phyloP scores from a whole-genome alignment of 805 yeast genomes.

The Cyberlindnera misumaiensis region DNA sequence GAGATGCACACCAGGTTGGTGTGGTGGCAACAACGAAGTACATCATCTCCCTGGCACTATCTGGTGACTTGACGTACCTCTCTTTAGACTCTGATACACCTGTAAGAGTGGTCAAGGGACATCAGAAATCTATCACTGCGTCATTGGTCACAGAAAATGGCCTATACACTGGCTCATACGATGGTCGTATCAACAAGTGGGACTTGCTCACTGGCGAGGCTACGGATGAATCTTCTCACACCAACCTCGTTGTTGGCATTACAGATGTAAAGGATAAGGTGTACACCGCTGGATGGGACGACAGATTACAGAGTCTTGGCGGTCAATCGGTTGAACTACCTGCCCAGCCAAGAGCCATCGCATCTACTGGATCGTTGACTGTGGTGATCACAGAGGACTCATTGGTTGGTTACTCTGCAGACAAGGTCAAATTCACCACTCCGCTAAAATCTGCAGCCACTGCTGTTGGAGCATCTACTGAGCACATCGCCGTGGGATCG shows the following conservation, averaged over 20 bases:
- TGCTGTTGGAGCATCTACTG: slow-evolving; percentile 38
- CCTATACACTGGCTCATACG: slow-evolving; percentile 67
- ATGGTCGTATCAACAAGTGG: slow-evolving; percentile 72
- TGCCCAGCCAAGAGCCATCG: slow-evolving; percentile 45
- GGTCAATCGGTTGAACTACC: slow-evolving; percentile 28
- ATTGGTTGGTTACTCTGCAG: slow-evolving; percentile 27
- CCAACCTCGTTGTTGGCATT: slow-evolving; percentile 58
- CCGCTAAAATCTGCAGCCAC: slow-evolving; percentile 35
- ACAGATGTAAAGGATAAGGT: slow-evolving; percentile 26
- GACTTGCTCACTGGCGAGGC: slow-evolving; percentile 31
- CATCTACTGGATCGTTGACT: slow-evolving; percentile 28
- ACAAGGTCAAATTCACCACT: slow-evolving; percentile 23
- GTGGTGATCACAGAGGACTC: slow-evolving; percentile 36
- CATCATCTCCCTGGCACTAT: slow-evolving; percentile 59
- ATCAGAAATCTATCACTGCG: slow-evolving; percentile 76
- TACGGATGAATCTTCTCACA: slow-evolving; percentile 40
- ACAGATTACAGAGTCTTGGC: slow-evolving; percentile 43
- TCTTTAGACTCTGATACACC: slow-evolving; percentile 29
- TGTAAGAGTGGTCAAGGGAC: slow-evolving; percentile 51
- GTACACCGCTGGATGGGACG: slow-evolving; percentile 86
- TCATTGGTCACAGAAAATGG: slow-evolving; percentile 26
- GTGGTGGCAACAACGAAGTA: slow-evolving; percentile 57
- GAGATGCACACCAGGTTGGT: slow-evolving; percentile 66
- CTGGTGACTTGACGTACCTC: slow-evolving; percentile 67
- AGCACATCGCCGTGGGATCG: slow-evolving; percentile 44